Evolutionary conservation across 176 grass and related monocot genomes (phyloP), one percentile per base, ranked within the genome.

Genomic region (Secale cereale): DNA sequence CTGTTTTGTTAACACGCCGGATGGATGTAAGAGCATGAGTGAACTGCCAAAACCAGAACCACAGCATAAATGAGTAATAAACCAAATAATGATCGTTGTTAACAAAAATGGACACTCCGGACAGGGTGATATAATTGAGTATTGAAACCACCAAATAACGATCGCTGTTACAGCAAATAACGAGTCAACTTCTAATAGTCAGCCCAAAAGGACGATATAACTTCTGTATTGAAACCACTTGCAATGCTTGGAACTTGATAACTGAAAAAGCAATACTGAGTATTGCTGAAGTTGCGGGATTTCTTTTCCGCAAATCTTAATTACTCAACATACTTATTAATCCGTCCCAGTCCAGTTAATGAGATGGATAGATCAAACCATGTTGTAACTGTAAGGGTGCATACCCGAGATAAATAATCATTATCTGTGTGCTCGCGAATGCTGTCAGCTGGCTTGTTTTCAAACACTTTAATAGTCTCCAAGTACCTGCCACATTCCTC

Each of bases 401-500:
- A 86, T 99, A 99, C 97, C 88, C 91, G 83, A 82, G 97, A 96
- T 74, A 99, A 85, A 88, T 96, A 99, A 67, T 99, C 93, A 72
- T 83, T 91, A 69, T 99, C 93, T 60, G 60, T 94, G 73, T 99
- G 97, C 76, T 96, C 97, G 1, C 88, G 82, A 61, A 99, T 96
- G 41, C 57, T 92, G 27, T 96, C 97, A 84, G 97, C 94, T 72
- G 97, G 74, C 73, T 99, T 99, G 52, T 99, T 99, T 89, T 99
- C 97, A 28, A 96, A 99, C 3, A 94, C 91, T 98, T 98, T 99
- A 23, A 99, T 92, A n/a, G 97, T 96, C 84, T 99, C 97, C 90
- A 99, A 91, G 80, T 96, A 99, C 46, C 91, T 84, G 76, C 88
- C 97, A 67, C 97, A 99, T 81, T 99, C 97, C 86, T 99, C 97